Conservation (phyloP, 2,329 filamentous ascomycete species). For the Exophiala oligosperma region DNA sequence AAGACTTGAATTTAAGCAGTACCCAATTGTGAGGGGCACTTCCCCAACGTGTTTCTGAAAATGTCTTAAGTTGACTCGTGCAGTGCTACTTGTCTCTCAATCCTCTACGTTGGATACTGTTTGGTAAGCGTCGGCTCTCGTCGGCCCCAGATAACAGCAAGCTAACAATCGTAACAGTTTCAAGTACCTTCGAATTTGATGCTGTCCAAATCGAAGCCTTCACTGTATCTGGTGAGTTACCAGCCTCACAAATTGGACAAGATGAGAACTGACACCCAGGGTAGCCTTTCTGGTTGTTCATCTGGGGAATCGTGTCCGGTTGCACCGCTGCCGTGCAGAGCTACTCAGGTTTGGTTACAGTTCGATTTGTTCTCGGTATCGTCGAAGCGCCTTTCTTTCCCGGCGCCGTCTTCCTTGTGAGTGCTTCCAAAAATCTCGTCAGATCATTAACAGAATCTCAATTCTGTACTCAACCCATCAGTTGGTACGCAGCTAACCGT, state of each 20-base stretch:
- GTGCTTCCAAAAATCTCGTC: too few relatives aligned
- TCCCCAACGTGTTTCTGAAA: not conserved
- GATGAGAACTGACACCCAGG: not conserved
- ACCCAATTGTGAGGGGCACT: not conserved
- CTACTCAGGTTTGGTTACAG: conserved; percentile 30
- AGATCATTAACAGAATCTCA: too few relatives aligned
- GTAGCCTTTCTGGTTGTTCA: not conserved
- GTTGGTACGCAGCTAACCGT: too few relatives aligned
- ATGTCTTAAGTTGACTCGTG: not conserved
- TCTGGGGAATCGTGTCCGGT: not conserved
- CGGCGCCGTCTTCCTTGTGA: conserved; percentile 25
- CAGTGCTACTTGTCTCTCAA: not conserved
- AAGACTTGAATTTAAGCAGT: not conserved
- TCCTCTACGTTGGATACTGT: conserved; percentile 1
- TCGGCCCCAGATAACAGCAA: not conserved
- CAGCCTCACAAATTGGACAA: not conserved
- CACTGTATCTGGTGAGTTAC: not conserved
- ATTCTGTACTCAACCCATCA: too few relatives aligned
- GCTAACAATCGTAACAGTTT: not conserved
- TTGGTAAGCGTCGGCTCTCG: not conserved
- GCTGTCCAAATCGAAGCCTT: not conserved
- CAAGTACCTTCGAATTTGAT: not conserved
- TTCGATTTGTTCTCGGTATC: conserved; percentile 34
- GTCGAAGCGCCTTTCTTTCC: conserved; percentile 40
- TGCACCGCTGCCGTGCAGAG: not conserved